phyloP scores from a whole-genome alignment of 768 basidiomycete genomes.

The Suillus tomentosus region DNA sequence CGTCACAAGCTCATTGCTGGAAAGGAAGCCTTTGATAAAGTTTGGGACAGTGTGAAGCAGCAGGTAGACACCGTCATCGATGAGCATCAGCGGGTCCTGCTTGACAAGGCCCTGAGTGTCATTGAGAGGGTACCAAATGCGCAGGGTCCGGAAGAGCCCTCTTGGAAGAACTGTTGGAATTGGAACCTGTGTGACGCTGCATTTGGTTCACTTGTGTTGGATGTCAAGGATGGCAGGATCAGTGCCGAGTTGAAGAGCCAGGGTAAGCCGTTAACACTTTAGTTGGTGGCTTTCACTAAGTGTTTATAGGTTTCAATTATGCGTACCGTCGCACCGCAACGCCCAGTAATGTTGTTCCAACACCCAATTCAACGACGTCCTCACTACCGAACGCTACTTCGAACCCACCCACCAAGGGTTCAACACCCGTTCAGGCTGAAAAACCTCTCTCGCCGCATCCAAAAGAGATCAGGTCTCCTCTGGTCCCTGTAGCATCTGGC shows the following conservation, averaged over 20 bases:
- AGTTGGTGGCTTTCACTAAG: conserved; percentile 13
- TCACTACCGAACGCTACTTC: conserved; percentile 45
- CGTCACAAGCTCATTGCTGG: conserved; percentile 75
- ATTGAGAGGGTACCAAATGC: conserved; percentile 75
- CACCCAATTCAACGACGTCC: conserved; percentile 58
- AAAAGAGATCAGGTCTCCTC: conserved; percentile 37
- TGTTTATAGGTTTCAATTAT: conserved; percentile 83
- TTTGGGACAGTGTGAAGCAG: conserved; percentile 92
- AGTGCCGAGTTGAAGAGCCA: conserved; percentile 92
- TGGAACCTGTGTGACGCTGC: conserved; percentile 98
- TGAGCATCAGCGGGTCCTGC: conserved; percentile 81
- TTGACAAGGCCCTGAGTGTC: conserved; percentile 88
- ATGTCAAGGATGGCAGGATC: conserved; percentile 89
- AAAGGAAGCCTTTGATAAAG: conserved; percentile 82
- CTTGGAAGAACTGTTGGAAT: conserved; percentile 99
- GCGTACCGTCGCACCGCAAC: conserved; percentile 81
- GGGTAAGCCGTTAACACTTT: conserved; percentile 50
- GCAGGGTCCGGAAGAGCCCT: conserved; percentile 71
- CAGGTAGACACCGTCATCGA: conserved; percentile 94
- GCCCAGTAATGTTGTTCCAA: conserved; percentile 51
- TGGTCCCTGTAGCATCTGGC: conserved; percentile 32
- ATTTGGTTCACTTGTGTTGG: conserved; percentile 84
- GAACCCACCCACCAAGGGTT: conserved; percentile 35
- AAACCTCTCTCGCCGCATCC: conserved; percentile 36
- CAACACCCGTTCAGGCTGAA: conserved; percentile 37